Conservation (phyloP, 768 basidiomycete species). For the Russula earlei region DNA sequence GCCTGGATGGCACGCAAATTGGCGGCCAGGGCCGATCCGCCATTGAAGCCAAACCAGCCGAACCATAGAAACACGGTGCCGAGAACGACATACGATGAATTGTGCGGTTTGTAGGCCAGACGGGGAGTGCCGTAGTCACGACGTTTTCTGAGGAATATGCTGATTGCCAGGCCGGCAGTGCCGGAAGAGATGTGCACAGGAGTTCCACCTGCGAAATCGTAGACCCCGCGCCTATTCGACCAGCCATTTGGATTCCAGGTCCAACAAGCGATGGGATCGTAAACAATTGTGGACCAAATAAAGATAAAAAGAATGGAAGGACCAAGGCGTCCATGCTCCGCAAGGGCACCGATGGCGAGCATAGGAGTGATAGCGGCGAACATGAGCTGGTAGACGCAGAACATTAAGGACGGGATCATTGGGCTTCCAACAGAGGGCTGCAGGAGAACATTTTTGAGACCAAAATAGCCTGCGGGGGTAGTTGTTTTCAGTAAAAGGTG, state of each 20-base stretch:
- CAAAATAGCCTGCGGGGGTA: conserved; percentile 61
- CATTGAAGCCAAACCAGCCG: conserved; percentile 95
- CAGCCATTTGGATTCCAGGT: conserved; percentile 81
- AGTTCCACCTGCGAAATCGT: conserved; percentile 92
- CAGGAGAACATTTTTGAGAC: conserved; percentile 65
- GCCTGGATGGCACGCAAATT: conserved; percentile 83
- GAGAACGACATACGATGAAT: conserved; percentile 86
- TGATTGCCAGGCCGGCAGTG: conserved; percentile 83
- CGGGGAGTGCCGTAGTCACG: conserved; percentile 86
- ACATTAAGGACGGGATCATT: conserved; percentile 64
- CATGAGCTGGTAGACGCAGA: conserved; percentile 83
- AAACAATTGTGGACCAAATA: conserved; percentile 79
- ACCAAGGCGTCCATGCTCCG: conserved; percentile 78
- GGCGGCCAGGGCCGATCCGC: conserved; percentile 82
- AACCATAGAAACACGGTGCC: conserved; percentile 94
- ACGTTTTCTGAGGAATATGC: conserved; percentile 83
- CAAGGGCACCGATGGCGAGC: conserved; percentile 86
- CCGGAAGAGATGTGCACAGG: conserved; percentile 97
- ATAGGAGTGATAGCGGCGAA: conserved; percentile 89
- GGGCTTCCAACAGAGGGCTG: conserved; percentile 64
- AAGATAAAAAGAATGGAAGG: conserved; percentile 88
- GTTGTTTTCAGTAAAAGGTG: neutral
- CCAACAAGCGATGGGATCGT: conserved; percentile 94
- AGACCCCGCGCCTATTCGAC: conserved; percentile 71
- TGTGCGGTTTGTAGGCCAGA: conserved; percentile 90